A percentile compares a stretch with the other conserved stretches of the same genome.
Evolutionary conservation across 2,329 filamentous ascomycete genomes (phyloP).

Genomic region (Ambrosiella beaveri): DNA sequence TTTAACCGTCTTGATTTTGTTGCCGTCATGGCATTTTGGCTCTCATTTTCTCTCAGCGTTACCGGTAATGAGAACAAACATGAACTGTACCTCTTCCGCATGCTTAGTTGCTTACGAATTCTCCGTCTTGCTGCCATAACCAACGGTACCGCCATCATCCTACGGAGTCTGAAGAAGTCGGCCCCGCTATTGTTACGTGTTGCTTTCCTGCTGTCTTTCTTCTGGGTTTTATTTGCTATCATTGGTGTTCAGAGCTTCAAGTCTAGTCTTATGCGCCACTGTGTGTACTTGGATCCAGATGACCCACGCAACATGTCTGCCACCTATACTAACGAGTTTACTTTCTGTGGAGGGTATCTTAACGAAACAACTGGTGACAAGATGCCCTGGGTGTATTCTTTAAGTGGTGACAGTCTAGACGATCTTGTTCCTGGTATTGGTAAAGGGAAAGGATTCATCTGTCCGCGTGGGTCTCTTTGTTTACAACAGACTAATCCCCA

Average conservation of each 20-base stretch:
- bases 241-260: slow-evolving; percentile 95
- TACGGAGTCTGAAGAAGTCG: slow-evolving; percentile 88
- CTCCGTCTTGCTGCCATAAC: slow-evolving; percentile 80
- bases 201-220: slow-evolving; percentile 86
- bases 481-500: slow-evolving; percentile 64
- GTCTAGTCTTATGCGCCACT: slow-evolving; percentile 58
- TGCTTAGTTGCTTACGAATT: slow-evolving; percentile 91
- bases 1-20: slow-evolving; percentile 94
- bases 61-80: slow-evolving; percentile 48
- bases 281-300: slow-evolving; percentile 55
- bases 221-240: slow-evolving; percentile 95
- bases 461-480: slow-evolving; percentile 68
- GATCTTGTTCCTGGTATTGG: slow-evolving; percentile 33
- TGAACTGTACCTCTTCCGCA: slow-evolving; percentile 80
- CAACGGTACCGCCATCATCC: slow-evolving; percentile 84
- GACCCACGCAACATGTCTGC: slow-evolving; percentile 36
- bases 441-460: slow-evolving; percentile 68
- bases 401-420: slow-evolving; percentile 21
- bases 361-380: slow-evolving; percentile 37
- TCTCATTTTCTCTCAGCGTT: slow-evolving; percentile 60
- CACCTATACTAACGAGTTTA: slow-evolving; percentile 45
- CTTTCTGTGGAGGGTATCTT: slow-evolving; percentile 78
- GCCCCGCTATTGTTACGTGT: slow-evolving; percentile 83
- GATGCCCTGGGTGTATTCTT: slow-evolving; percentile 49
- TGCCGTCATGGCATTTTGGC: slow-evolving; percentile 89